Percentiles rank a stretch among this genome's conserved stretches.
Evolutionary conservation across 139 green algal species (phyloP).

Genomic region (Spirogloea muscicola): DNA sequence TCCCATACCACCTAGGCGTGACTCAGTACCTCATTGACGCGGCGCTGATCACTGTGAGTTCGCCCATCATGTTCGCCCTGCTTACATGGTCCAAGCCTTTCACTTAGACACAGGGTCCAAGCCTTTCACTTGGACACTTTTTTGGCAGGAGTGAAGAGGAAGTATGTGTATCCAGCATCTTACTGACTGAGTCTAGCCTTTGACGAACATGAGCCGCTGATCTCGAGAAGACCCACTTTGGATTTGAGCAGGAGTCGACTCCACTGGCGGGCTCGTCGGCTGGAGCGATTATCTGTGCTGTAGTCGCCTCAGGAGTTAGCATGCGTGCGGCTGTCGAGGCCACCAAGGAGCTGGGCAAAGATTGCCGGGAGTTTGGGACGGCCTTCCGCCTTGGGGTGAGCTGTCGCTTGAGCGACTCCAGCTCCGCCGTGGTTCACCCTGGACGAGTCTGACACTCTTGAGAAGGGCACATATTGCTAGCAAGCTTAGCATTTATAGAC

Average conservation of each 20-base stretch:
- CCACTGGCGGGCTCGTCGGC: conserved; percentile 64
- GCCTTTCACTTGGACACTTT: not conserved
- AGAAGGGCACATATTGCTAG: too few species aligned
- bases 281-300: conserved; percentile 74
- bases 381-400: conserved; percentile 51
- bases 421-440: too few species aligned
- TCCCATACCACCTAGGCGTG: conserved; percentile 65
- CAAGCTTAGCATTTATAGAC: too few species aligned
- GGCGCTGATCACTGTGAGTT: conserved; percentile 52
- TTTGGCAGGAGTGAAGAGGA: not conserved
- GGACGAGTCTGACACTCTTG: too few species aligned
- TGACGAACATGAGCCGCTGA: too few species aligned
- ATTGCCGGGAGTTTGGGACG: conserved; percentile 55
- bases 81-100: not conserved
- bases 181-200: not conserved
- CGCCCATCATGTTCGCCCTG: not conserved
- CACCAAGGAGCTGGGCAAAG: conserved; percentile 50
- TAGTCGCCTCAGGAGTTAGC: conserved; percentile 56
- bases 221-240: too few species aligned
- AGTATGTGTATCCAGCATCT: too few species aligned
- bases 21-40: conserved; percentile 43
- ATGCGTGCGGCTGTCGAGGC: conserved; percentile 33
- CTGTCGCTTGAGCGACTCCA: too few species aligned
- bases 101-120: not conserved
- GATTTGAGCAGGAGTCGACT: conserved; percentile 20